Conservation (phyloP, 192 early-diverging fungal genomes). For the Coemansia reversa region DNA sequence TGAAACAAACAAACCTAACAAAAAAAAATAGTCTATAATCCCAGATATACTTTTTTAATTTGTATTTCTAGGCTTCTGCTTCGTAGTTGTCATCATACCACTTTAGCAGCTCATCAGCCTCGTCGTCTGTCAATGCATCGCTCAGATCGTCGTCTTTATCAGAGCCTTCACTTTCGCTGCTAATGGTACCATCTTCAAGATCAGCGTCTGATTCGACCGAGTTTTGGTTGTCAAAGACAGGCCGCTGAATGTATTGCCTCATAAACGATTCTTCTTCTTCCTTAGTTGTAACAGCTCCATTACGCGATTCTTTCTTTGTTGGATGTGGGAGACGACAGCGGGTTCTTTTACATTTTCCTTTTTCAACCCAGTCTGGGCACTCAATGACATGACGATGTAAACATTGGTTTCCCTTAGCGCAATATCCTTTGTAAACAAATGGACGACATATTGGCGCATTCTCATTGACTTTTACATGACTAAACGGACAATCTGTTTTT, state of each 20-base stretch:
- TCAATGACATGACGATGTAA: slow-evolving; percentile 64
- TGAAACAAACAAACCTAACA: slow-evolving; percentile 1
- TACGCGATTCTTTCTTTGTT: neutral
- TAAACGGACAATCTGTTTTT: slow-evolving; percentile 57
- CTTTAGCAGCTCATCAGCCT: slow-evolving; percentile 50
- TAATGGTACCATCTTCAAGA: neutral
- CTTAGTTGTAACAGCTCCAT: slow-evolving; percentile 5
- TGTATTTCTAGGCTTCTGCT: neutral
- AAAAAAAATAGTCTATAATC: neutral
- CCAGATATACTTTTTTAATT: neutral
- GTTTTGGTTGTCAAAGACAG: slow-evolving; percentile 20
- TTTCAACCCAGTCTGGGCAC: slow-evolving; percentile 69
- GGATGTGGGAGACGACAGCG: slow-evolving; percentile 65
- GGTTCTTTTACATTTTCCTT: slow-evolving; percentile 55
- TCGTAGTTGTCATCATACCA: slow-evolving; percentile 51
- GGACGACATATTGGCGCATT: slow-evolving; percentile 63
- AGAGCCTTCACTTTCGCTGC: neutral
- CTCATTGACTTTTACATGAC: slow-evolving; percentile 58
- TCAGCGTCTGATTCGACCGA: neutral
- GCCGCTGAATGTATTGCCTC: slow-evolving; percentile 32
- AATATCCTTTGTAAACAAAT: slow-evolving; percentile 66
- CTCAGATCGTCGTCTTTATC: slow-evolving; percentile 17
- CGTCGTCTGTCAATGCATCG: slow-evolving; percentile 34
- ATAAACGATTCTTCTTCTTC: slow-evolving; percentile 28
- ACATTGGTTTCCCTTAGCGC: slow-evolving; percentile 58